phyloP scores from a whole-genome alignment of 2,329 filamentous ascomycete genomes.

The Gremmenia infestans region DNA sequence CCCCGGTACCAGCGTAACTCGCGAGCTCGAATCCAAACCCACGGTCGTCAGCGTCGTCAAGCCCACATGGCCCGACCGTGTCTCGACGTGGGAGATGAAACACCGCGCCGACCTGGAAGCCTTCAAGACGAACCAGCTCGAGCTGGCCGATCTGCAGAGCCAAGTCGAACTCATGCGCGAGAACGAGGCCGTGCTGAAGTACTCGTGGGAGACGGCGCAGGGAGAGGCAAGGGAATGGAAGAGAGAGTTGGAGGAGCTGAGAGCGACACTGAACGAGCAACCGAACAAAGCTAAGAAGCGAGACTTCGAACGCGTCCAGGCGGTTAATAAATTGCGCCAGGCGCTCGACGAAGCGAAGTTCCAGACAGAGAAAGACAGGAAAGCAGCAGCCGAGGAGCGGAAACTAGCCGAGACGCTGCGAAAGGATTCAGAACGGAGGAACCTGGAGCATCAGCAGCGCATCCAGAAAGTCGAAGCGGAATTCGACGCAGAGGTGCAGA shows the following conservation, averaged over 20 bases:
- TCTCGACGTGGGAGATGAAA: constrained; percentile 24
- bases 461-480: neutral
- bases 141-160: neutral
- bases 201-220: neutral
- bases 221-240: neutral
- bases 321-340: neutral
- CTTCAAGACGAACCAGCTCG: constrained; percentile 3
- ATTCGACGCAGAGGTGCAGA: neutral
- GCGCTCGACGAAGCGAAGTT: too few relatives aligned
- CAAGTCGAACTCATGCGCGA: neutral
- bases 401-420: neutral
- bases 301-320: neutral
- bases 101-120: constrained; percentile 18
- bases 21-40: constrained; percentile 41
- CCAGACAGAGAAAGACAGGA: neutral
- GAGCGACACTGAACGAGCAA: neutral
- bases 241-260: neutral
- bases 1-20: constrained; percentile 40
- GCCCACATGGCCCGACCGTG: constrained; percentile 27
- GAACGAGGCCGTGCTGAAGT: neutral
- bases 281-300: neutral
- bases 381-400: neutral
- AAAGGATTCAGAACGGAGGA: neutral
- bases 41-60: constrained; percentile 32
- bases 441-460: neutral